Percentiles rank a stretch among this genome's conserved stretches.
These are phyloP conservation scores for Periconia macrospinosa DNA, from an alignment of 2,329 filamentous ascomycete species.

Conservation along the genomic window DNA sequence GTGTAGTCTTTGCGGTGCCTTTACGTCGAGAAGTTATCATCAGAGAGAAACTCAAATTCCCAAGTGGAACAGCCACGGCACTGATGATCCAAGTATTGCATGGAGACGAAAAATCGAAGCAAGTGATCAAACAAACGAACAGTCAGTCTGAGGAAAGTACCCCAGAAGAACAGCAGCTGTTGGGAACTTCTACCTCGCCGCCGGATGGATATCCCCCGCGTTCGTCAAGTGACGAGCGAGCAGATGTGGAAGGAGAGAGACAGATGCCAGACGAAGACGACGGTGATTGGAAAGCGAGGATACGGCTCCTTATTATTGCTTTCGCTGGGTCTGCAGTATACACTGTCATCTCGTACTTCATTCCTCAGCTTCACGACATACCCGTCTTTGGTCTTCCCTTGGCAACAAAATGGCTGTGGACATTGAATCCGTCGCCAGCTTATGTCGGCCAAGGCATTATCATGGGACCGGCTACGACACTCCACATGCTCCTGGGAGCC, in stretches of 20 bases:
- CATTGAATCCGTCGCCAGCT: conserved; percentile 92
- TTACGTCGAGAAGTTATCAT: conserved; percentile 90
- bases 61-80: conserved; percentile 92
- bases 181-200: conserved; percentile 26
- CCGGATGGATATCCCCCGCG: conserved; percentile 23
- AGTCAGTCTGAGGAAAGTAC: conserved; percentile 11
- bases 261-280: conserved; percentile 36
- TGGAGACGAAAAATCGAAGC: conserved; percentile 51
- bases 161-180: conserved; percentile 40
- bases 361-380: conserved; percentile 81
- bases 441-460: conserved; percentile 98
- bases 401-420: conserved; percentile 87
- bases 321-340: conserved; percentile 62
- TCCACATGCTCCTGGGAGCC: conserved; percentile 93
- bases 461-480: conserved; percentile 93
- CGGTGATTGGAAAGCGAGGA: conserved; percentile 64
- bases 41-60: conserved; percentile 87
- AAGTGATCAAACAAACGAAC: conserved; percentile 4
- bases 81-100: conserved; percentile 91
- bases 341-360: conserved; percentile 86
- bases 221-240: conserved; percentile 19
- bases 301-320: conserved; percentile 60
- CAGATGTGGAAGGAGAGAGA: conserved; percentile 15
- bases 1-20: conserved; percentile 94
- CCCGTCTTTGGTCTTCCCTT: conserved; percentile 79